Conservation (phyloP, 805 yeast species). For the Isabelozyma pseudorhagii region DNA sequence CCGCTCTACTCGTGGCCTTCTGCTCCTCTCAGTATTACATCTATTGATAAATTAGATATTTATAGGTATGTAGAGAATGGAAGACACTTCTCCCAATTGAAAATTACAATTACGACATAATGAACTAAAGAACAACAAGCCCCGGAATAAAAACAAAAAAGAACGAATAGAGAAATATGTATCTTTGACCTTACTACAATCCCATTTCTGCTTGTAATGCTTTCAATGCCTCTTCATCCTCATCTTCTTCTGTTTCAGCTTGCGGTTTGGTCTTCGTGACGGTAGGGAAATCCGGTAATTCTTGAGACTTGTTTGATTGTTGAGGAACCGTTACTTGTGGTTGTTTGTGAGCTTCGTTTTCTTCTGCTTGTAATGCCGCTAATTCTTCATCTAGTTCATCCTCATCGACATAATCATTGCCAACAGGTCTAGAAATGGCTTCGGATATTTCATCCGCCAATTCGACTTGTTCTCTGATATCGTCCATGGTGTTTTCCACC, state of each 20-base stretch:
- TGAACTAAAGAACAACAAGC: background rate
- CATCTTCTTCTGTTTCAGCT: slow-evolving; percentile 52
- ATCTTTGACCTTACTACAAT: slow-evolving; percentile 31
- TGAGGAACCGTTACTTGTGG: slow-evolving; percentile 9
- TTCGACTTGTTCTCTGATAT: slow-evolving; percentile 94
- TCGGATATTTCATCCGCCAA: slow-evolving; percentile 93
- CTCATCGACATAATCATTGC: slow-evolving; percentile 76
- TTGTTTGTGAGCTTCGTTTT: slow-evolving; percentile 41
- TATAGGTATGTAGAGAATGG: background rate
- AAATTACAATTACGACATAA: background rate
- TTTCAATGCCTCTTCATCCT: slow-evolving; percentile 77
- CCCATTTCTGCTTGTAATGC: slow-evolving; percentile 89
- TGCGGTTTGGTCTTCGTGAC: slow-evolving; percentile 42
- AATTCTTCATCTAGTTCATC: slow-evolving; percentile 95
- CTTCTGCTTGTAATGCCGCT: slow-evolving; percentile 83
- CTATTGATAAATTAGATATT: background rate
- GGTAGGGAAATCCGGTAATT: slow-evolving; percentile 45
- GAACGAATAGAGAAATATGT: background rate
- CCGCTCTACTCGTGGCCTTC: too few species aligned
- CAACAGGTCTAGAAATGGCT: slow-evolving; percentile 92
- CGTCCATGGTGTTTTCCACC: slow-evolving; percentile 97
- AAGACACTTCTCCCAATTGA: background rate
- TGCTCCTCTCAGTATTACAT: background rate
- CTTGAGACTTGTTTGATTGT: slow-evolving; percentile 20
- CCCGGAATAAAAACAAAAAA: background rate